Percentiles rank a stretch among this genome's conserved stretches.
Conservation (phyloP, 441 rosid species). For the Pelargonium australe region DNA sequence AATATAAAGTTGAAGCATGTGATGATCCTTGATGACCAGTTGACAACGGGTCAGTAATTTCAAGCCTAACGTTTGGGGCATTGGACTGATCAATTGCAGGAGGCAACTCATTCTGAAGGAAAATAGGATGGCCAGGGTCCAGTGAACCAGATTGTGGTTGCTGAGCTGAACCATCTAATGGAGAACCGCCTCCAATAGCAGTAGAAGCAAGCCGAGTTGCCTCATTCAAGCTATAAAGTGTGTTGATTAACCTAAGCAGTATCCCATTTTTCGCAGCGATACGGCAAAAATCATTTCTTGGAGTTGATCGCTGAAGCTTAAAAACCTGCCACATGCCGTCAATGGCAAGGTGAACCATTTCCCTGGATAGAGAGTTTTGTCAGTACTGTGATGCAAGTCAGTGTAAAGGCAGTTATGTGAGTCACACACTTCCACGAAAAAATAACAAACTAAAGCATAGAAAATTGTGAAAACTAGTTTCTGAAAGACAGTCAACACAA, state of each 20-base stretch:
- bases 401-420: background rate
- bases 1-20: constrained; percentile 51
- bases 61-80: constrained; percentile 48
- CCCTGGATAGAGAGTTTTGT: constrained; percentile 36
- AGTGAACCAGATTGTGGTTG: constrained; percentile 67
- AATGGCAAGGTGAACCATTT: constrained; percentile 98
- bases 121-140: constrained; percentile 51
- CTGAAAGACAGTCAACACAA: background rate
- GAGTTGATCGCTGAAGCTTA: constrained; percentile 87
- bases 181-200: constrained; percentile 53
- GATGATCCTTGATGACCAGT: constrained; percentile 51
- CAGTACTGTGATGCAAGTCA: constrained; percentile 1
- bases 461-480: background rate
- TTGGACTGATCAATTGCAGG: constrained; percentile 51
- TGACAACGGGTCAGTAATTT: constrained; percentile 32
- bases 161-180: constrained; percentile 51
- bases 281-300: constrained; percentile 84
- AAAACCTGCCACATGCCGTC: constrained; percentile 99
- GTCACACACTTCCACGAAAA: background rate
- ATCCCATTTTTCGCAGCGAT: constrained; percentile 95
- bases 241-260: constrained; percentile 75
- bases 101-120: constrained; percentile 46
- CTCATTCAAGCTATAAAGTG: constrained; percentile 96
- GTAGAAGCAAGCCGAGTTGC: constrained; percentile 77
- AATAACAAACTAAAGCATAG: background rate